A percentile compares a stretch with the other conserved stretches of the same genome.
Conservation (phyloP, 2,329 filamentous ascomycete species). For the Teratosphaeria nubilosa region DNA sequence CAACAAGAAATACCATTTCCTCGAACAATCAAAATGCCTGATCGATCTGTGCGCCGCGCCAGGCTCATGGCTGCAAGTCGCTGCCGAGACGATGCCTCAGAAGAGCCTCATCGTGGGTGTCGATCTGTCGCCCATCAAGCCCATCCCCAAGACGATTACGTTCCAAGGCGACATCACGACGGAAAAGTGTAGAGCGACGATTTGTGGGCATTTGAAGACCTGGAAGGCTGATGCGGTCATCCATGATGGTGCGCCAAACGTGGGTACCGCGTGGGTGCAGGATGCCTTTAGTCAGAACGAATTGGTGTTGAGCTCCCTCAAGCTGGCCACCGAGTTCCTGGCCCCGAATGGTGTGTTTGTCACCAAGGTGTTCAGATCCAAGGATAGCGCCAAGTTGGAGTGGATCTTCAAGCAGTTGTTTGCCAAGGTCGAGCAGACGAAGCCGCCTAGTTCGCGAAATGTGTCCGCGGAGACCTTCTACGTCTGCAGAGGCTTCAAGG, state of each 20-base stretch:
- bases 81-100: constrained; percentile 85
- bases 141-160: constrained; percentile 85
- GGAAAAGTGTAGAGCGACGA: constrained; percentile 85
- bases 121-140: constrained; percentile 88
- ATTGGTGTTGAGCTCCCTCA: constrained; percentile 79
- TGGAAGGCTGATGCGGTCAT: constrained; percentile 94
- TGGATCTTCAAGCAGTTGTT: constrained; percentile 99
- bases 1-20: constrained; percentile 98
- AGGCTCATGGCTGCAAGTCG: constrained; percentile 94
- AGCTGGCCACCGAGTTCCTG: constrained; percentile 88
- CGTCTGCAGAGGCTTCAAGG: constrained; percentile 90
- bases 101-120: constrained; percentile 88
- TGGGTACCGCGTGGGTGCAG: constrained; percentile 95
- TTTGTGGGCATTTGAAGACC: constrained; percentile 81
- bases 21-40: constrained; percentile 92
- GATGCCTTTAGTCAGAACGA: constrained; percentile 98
- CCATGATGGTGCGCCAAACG: constrained; percentile 94
- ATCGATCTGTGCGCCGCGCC: constrained; percentile 96
- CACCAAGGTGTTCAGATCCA: constrained; percentile 93
- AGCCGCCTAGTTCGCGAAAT: constrained; percentile 89
- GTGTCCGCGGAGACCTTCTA: constrained; percentile 98
- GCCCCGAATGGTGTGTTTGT: constrained; percentile 85
- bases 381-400: constrained; percentile 89
- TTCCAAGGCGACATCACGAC: constrained; percentile 98
- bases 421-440: constrained; percentile 89